Conservation (phyloP, 371 early-diverging fungal genomes). For the Mucor plumbeus region DNA sequence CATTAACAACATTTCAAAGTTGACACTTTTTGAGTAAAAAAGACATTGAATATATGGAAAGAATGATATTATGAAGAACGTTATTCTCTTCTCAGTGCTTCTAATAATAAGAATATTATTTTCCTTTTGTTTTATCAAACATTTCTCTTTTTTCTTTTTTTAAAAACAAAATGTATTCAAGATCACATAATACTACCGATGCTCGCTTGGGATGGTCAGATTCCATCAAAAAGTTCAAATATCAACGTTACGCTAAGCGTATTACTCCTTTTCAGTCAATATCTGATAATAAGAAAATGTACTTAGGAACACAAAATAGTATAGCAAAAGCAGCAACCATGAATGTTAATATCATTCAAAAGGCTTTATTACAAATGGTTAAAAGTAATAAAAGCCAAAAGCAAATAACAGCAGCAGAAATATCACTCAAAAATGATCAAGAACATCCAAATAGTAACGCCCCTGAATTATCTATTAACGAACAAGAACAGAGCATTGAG, state of each 20-base stretch:
- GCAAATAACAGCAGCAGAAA: background rate
- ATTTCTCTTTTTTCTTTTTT: background rate
- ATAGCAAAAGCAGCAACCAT: background rate
- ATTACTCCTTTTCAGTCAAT: background rate
- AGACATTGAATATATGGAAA: background rate
- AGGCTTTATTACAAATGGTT: background rate
- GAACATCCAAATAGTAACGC: background rate
- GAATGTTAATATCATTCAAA: conserved; percentile 8
- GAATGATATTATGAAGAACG: background rate
- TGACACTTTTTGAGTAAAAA: background rate
- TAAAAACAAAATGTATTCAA: conserved; percentile 3
- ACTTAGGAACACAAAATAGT: background rate
- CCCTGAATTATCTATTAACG: conserved; percentile 6
- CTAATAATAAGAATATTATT: background rate
- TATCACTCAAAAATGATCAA: background rate
- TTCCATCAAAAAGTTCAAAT: conserved; percentile 8
- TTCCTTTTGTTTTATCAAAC: background rate
- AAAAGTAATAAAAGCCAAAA: background rate
- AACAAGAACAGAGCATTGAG: background rate
- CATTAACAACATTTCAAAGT: background rate
- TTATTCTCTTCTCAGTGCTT: background rate
- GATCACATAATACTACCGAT: background rate
- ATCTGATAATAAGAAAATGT: background rate
- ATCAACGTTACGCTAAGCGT: conserved; percentile 8
- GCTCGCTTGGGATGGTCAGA: conserved; percentile 9